Evolutionary conservation across 1,139 yeast genomes (phyloP), one percentile per base, ranked within the genome.

Genomic region (Suhomyces anneliseae): DNA sequence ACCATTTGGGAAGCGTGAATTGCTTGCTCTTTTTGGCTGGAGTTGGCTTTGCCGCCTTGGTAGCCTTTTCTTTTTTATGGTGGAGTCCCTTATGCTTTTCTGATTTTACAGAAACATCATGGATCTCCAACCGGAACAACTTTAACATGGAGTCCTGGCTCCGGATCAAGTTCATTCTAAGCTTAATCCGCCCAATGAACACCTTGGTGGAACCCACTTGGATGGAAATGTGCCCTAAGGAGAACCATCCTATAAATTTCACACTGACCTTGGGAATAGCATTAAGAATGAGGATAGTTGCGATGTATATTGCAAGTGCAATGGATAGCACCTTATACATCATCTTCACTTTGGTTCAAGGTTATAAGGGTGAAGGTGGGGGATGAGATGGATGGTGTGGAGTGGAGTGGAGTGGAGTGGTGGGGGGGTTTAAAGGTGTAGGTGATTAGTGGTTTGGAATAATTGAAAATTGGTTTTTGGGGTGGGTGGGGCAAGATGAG

Each of bases 221-320:
- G 34, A 73, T 56, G 2, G 64, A 58, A 31, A 74, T 58, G 26
- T 69, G 64, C 49, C 68, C 55, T 31, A 72, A 34, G 14, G 69
- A 57, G 48, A 73, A 55, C 66, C 77, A 71, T 15, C 79, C 78
- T 15, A 75, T 46, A 8, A 68, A 63, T 48, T 63, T 65, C 40
- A 75, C 68, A 4, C 60, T 42, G 6, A 74, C 57, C 43, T 62
- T 64, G 5, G 78, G 78, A 10, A 73, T 57, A 38, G 52, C 48
- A 53, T 75, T 75, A 19, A 73, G 38, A 1, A 57, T 39, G 3
- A 58, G 27, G 6, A 72, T 51, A 7, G 54, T 14, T 4, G 49
- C 46, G 11, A 61, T 42, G 43, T 72, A 68, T 8, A 48, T 50
- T n/a, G 27, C 34, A 12, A 44, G 27, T 9, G 38, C 27, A 14